Evolutionary conservation across 345 rosid species (phyloP).

Genomic region (Luvunga scandens): DNA sequence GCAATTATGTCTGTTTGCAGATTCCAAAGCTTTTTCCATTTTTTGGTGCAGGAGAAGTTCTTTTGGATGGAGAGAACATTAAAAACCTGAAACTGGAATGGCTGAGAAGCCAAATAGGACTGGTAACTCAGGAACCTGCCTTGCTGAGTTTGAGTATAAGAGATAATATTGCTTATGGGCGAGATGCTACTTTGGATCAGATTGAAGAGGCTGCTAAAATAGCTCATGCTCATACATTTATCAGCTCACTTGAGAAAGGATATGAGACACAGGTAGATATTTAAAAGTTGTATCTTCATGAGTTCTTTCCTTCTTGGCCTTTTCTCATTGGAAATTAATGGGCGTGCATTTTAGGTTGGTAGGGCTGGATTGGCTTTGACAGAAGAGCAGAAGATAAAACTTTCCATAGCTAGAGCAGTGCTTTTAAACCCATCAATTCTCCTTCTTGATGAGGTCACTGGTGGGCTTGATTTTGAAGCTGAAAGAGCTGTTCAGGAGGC

Average conservation of each 20-base stretch:
- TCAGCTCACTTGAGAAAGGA: conserved; percentile 86
- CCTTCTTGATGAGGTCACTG: conserved; percentile 97
- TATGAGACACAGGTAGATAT: conserved; percentile 78
- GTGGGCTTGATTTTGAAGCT: conserved; percentile 98
- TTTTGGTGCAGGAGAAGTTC: conserved; percentile 86
- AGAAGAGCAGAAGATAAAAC: conserved; percentile 91
- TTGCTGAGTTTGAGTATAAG: conserved; percentile 79
- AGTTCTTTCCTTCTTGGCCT: not conserved
- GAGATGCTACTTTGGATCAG: conserved; percentile 79
- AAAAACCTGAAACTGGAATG: conserved; percentile 86
- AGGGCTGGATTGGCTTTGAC: conserved; percentile 83
- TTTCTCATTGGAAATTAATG: conserved; percentile 10
- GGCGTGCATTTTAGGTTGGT: conserved; percentile 62
- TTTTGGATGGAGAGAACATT: conserved; percentile 94
- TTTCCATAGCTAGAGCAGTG: conserved; percentile 98
- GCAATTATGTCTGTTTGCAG: conserved; percentile 17
- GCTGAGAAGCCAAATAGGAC: conserved; percentile 95
- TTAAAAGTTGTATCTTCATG: not conserved
- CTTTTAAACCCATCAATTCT: conserved; percentile 86
- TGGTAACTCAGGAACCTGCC: conserved; percentile 98
- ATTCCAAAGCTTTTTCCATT: conserved; percentile 19
- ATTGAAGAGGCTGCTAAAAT: conserved; percentile 96
- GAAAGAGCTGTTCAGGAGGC: conserved; percentile 93
- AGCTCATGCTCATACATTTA: conserved; percentile 92
- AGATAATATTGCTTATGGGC: conserved; percentile 90